These are phyloP conservation scores for Carex sylvatica DNA, from an alignment of 202 grass and related monocot species.

Conservation along the genomic window DNA sequence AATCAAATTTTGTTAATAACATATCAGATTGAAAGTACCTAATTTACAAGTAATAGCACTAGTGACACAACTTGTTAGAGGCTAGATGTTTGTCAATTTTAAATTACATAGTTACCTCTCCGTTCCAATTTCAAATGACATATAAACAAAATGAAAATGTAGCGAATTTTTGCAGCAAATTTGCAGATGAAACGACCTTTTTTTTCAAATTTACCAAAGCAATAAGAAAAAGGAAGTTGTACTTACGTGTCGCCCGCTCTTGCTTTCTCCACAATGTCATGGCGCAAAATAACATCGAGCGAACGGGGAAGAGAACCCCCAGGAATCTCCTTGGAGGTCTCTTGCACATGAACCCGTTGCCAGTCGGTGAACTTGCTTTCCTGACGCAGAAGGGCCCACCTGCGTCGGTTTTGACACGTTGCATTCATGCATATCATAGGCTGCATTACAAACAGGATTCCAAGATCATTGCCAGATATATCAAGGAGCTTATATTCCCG, in stretches of 20 bases:
- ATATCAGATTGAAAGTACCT: not conserved
- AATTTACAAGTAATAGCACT: not conserved
- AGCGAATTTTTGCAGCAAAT: not conserved
- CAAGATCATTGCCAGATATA: not conserved
- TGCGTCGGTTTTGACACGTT: conserved; percentile 74
- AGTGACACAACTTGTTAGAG: not conserved
- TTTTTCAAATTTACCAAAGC: not conserved
- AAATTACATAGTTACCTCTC: not conserved
- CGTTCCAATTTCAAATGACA: not conserved
- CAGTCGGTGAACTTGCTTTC: conserved; percentile 98
- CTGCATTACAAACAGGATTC: conserved; percentile 36
- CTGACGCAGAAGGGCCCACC: conserved; percentile 89
- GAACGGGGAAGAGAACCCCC: conserved; percentile 93
- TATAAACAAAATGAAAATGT: not conserved
- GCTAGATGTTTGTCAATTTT: conserved; percentile 3
- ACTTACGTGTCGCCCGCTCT: conserved; percentile 96
- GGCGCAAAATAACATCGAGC: conserved; percentile 81
- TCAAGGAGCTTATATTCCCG: not conserved
- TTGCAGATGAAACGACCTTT: not conserved
- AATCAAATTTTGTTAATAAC: not conserved
- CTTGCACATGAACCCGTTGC: conserved; percentile 91
- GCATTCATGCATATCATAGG: conserved; percentile 93
- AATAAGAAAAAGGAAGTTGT: conserved; percentile 1
- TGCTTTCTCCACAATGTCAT: conserved; percentile 97
- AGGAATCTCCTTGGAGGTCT: conserved; percentile 95